Evolutionary conservation across 148 eudicot species (phyloP).

Genomic region (Rhododendron simsii): DNA sequence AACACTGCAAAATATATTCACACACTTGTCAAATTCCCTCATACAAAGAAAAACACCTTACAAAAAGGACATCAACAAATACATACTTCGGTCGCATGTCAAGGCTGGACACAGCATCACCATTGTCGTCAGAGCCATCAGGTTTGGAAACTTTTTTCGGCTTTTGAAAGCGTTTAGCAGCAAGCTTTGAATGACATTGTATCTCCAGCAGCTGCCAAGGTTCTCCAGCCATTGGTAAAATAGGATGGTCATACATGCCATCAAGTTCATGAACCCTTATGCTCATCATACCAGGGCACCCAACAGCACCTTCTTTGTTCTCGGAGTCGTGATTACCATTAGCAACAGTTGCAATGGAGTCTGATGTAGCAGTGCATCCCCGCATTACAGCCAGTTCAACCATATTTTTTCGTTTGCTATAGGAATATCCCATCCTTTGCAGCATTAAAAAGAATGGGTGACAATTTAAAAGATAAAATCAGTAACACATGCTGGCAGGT

Average conservation of each 20-base stretch:
- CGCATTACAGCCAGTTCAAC: conserved; percentile 77
- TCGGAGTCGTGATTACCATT: conserved; percentile 54
- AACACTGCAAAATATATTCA: conserved; percentile 46
- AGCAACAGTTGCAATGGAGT: conserved; percentile 25
- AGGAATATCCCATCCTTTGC: conserved; percentile 88
- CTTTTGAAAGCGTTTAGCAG: conserved; percentile 86
- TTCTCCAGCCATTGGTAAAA: conserved; percentile 97
- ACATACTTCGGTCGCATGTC: conserved; percentile 78
- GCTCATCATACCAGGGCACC: conserved; percentile 99
- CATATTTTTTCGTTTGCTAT: conserved; percentile 86
- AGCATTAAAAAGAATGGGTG: conserved; percentile 9
- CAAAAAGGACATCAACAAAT: neutral
- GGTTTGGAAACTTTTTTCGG: conserved; percentile 70
- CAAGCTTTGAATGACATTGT: conserved; percentile 92
- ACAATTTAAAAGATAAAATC: conserved; percentile 10
- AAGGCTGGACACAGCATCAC: conserved; percentile 48
- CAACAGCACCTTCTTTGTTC: conserved; percentile 71
- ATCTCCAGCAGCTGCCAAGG: conserved; percentile 90
- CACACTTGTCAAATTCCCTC: conserved; percentile 1
- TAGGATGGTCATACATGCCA: conserved; percentile 94
- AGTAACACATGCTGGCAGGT: conserved; percentile 6
- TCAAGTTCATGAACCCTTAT: conserved; percentile 95
- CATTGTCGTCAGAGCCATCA: conserved; percentile 95
- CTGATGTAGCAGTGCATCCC: conserved; percentile 74
- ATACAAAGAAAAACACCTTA: neutral